Percentiles rank a stretch among this genome's conserved stretches.
phyloP scores from a whole-genome alignment of 1,284 basidiomycete genomes.

The Irpex sp. region DNA sequence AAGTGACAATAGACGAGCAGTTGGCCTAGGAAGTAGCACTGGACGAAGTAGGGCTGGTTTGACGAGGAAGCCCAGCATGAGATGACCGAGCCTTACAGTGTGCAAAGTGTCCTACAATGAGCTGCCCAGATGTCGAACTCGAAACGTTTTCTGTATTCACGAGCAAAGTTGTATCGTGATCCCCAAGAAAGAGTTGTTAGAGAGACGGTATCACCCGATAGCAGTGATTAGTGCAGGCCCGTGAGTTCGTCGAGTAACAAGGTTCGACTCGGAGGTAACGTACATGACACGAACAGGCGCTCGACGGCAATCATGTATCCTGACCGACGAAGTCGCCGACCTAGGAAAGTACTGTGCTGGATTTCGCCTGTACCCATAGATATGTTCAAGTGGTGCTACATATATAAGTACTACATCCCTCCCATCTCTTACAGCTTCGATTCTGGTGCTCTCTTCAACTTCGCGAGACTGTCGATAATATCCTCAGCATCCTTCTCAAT shows the following conservation, averaged over 20 bases:
- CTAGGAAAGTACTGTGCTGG: background rate
- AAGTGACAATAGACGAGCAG: background rate
- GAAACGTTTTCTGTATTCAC: too few relatives aligned
- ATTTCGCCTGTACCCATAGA: background rate
- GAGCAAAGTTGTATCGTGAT: too few relatives aligned
- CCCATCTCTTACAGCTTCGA: constrained; percentile 38
- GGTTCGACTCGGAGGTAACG: background rate
- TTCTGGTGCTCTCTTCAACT: constrained; percentile 26
- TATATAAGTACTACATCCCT: background rate
- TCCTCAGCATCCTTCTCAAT: constrained; percentile 79
- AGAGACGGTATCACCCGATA: too few relatives aligned
- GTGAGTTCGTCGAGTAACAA: background rate
- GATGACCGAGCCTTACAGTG: too few relatives aligned
- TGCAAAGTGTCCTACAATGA: too few relatives aligned
- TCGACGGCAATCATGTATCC: background rate
- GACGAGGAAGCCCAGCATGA: too few relatives aligned
- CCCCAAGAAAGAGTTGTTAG: too few relatives aligned
- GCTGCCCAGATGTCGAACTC: too few relatives aligned
- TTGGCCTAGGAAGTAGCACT: background rate
- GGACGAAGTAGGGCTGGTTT: background rate
- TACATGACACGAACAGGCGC: too few relatives aligned
- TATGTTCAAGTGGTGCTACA: too few relatives aligned
- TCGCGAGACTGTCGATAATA: constrained; percentile 52
- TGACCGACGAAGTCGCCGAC: too few relatives aligned
- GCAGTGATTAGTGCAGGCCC: too few relatives aligned